A percentile compares a stretch with the other conserved stretches of the same genome.
Conservation (phyloP, 257 asterid species). For the Gentiana macrophylla region DNA sequence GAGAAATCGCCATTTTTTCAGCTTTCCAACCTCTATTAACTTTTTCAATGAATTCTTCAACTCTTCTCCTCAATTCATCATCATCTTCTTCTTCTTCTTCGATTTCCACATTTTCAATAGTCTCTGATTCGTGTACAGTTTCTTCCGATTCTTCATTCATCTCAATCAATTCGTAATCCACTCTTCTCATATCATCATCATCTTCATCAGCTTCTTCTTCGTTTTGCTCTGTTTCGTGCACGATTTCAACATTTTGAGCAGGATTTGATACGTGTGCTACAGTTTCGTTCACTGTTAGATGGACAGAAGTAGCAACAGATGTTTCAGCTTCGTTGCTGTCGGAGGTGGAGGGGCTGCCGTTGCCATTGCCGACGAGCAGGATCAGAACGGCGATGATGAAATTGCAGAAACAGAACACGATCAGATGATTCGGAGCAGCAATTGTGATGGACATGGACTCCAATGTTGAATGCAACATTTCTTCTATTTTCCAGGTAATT, state of each 20-base stretch:
- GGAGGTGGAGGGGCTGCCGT: conserved; percentile 17
- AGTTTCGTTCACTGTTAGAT: not conserved
- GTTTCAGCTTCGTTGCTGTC: conserved; percentile 4
- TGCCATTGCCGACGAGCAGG: conserved; percentile 23
- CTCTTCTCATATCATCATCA: no score
- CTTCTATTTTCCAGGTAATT: no score
- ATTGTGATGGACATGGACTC: conserved; percentile 28
- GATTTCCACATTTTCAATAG: not conserved
- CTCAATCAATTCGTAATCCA: not conserved
- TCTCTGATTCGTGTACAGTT: not conserved
- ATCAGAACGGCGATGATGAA: conserved; percentile 43
- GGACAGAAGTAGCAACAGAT: not conserved
- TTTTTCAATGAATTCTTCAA: conserved; percentile 31
- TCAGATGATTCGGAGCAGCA: conserved; percentile 49
- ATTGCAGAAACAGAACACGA: conserved; percentile 52
- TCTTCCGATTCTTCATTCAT: not conserved
- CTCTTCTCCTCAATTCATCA: conserved; percentile 28
- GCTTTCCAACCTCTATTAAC: conserved; percentile 27
- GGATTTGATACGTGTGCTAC: not conserved
- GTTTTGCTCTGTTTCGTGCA: no score
- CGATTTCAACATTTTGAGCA: no score
- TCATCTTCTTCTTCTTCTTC: conserved; percentile 2
- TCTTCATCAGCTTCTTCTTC: no score
- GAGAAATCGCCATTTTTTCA: conserved; percentile 17
- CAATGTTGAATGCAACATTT: conserved; percentile 34